Evolutionary conservation across 805 yeast genomes (phyloP).

Genomic region (Candida pseudoglaebosa): DNA sequence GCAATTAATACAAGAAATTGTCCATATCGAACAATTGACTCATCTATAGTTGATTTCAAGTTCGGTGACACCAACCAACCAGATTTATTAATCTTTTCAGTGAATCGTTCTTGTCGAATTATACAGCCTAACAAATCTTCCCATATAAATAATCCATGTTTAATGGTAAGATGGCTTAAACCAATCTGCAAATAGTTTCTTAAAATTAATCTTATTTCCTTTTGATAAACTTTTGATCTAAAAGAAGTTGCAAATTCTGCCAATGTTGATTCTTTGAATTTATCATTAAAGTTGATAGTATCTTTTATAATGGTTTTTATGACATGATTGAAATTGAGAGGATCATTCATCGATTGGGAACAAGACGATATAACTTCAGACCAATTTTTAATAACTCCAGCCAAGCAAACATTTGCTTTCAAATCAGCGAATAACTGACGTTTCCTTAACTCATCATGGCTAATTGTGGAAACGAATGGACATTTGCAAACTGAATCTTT

Average conservation of each 20-base stretch:
- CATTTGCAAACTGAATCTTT: neutral
- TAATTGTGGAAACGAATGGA: neutral
- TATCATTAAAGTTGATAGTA: neutral
- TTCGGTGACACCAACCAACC: slow-evolving; percentile 9
- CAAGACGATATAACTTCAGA: slow-evolving; percentile 2
- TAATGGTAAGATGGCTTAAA: slow-evolving; percentile 8
- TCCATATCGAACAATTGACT: slow-evolving; percentile 5
- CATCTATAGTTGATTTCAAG: slow-evolving; percentile 1
- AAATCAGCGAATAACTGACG: slow-evolving; percentile 8
- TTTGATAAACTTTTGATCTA: neutral
- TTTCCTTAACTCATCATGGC: slow-evolving; percentile 7
- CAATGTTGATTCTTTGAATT: neutral
- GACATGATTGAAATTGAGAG: neutral
- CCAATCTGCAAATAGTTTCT: slow-evolving; percentile 10
- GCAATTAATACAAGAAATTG: slow-evolving; percentile 5
- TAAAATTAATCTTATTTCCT: neutral
- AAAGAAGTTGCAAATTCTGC: neutral
- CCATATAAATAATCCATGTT: neutral
- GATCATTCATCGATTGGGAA: neutral
- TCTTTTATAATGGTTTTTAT: neutral
- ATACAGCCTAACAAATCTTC: slow-evolving; percentile 13
- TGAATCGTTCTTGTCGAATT: slow-evolving; percentile 8
- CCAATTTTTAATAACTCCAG: slow-evolving; percentile 8
- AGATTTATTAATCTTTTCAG: slow-evolving; percentile 10
- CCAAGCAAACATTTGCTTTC: neutral